Evolutionary conservation across 352 stramenopile species (phyloP).

Genomic region (Phytophthora citricola): DNA sequence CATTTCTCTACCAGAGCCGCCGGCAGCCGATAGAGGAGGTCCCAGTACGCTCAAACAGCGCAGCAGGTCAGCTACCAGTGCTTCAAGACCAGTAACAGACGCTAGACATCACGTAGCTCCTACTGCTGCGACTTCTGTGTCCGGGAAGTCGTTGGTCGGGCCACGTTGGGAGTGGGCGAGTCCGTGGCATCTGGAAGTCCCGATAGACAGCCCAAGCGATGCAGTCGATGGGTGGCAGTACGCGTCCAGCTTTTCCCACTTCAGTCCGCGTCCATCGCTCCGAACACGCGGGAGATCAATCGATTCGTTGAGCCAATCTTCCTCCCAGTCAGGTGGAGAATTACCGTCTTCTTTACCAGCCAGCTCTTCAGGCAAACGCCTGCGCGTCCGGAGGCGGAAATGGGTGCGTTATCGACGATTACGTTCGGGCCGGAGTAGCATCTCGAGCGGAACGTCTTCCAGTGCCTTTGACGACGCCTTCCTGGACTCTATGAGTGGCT

Average conservation of each 20-base stretch:
- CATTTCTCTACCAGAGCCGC: constrained; percentile 48
- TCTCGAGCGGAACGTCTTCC: constrained; percentile 12
- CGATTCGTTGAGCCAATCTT: constrained; percentile 23
- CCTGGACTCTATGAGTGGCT: constrained; percentile 75
- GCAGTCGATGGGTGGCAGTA: constrained; percentile 70
- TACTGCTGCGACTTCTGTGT: constrained; percentile 10
- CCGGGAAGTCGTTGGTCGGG: constrained; percentile 5
- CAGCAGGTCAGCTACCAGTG: constrained; percentile 32
- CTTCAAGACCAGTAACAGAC: not conserved
- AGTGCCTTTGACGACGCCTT: constrained; percentile 75
- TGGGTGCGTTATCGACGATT: constrained; percentile 70
- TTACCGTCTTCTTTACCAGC: constrained; percentile 29
- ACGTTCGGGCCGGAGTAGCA: constrained; percentile 15
- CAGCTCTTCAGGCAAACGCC: constrained; percentile 45
- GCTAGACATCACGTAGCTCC: not conserved
- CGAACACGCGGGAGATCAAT: constrained; percentile 33
- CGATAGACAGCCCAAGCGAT: constrained; percentile 24
- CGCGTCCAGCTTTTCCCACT: constrained; percentile 66
- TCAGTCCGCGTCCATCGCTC: constrained; percentile 38
- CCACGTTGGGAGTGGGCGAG: constrained; percentile 72
- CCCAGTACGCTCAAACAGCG: constrained; percentile 21
- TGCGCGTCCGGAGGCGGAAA: constrained; percentile 64
- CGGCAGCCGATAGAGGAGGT: not conserved
- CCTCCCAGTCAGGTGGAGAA: constrained; percentile 10
- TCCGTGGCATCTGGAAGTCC: constrained; percentile 71